Evolutionary conservation across 768 basidiomycete species (phyloP), one percentile per base, ranked within the genome.

Genomic region (Piloderma croceum): DNA sequence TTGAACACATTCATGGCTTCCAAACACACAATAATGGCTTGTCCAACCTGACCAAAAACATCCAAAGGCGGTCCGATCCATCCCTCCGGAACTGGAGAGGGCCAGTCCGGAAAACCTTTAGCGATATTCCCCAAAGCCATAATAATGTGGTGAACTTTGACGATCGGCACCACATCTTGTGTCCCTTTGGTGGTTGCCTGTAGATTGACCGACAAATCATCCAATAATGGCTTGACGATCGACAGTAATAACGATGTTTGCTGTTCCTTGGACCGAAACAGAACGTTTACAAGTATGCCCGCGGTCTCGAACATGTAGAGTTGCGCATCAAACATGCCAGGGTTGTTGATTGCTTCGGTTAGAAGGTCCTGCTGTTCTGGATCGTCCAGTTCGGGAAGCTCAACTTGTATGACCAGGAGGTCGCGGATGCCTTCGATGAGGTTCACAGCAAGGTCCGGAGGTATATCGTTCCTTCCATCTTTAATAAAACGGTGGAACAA

Each of bases 51-150:
- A 44, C 77, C 73, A 63, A 98, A 96, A 11, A 90, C 78, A 37
- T 82, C 77, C 39, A 90, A 60, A 1, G 81, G 79, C 0, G 90
- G 86, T 15, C 80, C 65, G 7, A 79, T 71, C 50, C 82, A 83
- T 23, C 77, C 79, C 50, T 76, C 72, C 0, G 80, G 77, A 1
- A 81, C 64, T 2, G 79, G 73, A 12, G 74, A 77, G 31, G 89
- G 86, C 53, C 85, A 84, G 56, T 91, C 90, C 0, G 96, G 96
- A 64, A 97, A 98, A 10, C 96, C 96, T 64, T 96, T 96, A 24
- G 92, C 87, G 41, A 97, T 78, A 52, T 88, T 90, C 10, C 94
- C 94, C 17, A 97, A 70, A 3, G 94, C 92, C 81, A 94, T 86
- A 58, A 97, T 84, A 49, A 83, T 73, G 64, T 98, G 93, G 52